Conservation (phyloP, 2,329 filamentous ascomycete species). For the Westerdykella ornata region DNA sequence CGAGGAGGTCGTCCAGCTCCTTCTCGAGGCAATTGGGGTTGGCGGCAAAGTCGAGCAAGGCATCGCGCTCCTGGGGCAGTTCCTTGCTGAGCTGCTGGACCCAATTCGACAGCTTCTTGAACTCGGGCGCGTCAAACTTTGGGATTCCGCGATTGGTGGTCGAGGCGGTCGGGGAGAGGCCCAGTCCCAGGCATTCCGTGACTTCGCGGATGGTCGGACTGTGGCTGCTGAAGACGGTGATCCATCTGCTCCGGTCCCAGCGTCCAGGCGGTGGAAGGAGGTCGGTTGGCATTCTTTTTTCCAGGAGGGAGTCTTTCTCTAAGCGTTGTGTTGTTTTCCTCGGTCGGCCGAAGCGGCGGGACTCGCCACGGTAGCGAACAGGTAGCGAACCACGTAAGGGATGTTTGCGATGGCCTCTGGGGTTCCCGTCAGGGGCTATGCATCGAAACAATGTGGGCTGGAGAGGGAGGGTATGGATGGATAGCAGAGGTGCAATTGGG, state of each 20-base stretch:
- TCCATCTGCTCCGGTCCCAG: conserved; percentile 33
- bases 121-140: conserved; percentile 36
- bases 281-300: too few relatives aligned
- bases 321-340: too few relatives aligned
- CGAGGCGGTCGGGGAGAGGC: conserved; percentile 29
- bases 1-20: conserved; percentile 31
- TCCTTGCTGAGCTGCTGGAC: conserved; percentile 33
- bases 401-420: too few relatives aligned
- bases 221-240: conserved; percentile 34
- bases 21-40: conserved; percentile 25
- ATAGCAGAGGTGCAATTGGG: conserved; percentile 2
- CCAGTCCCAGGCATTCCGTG: conserved; percentile 32
- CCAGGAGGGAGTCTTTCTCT: too few relatives aligned
- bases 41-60: conserved; percentile 33
- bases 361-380: too few relatives aligned
- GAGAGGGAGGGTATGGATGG: neutral
- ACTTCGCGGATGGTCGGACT: conserved; percentile 36
- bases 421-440: too few relatives aligned
- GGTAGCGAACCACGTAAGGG: too few relatives aligned
- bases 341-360: too few relatives aligned
- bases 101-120: conserved; percentile 32
- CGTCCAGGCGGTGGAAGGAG: conserved; percentile 21
- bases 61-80: conserved; percentile 33
- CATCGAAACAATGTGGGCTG: neutral
- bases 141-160: conserved; percentile 35